Evolutionary conservation across 495 filamentous ascomycete genomes (phyloP), one percentile per base, ranked within the genome.

Genomic region (Aspergillus carlsbadensis): DNA sequence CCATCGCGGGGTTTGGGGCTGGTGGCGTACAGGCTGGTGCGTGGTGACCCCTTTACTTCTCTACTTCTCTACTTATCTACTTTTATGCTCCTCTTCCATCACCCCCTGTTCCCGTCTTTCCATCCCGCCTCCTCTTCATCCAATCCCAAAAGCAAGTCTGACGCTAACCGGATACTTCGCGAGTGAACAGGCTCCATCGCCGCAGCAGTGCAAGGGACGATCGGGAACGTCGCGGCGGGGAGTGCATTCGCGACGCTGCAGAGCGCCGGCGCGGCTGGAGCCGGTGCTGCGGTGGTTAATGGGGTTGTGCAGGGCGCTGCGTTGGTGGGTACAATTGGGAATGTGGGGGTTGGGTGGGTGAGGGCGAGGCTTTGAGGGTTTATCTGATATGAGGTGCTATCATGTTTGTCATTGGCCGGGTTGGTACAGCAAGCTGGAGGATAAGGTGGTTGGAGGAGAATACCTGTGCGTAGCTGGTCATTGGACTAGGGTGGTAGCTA

Each of bases 191-290:
- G 54, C 21, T 50, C 54, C 7, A 26, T 36, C 45, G 56, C 50
- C 10, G 56, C 56, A 17, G 50, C 13, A 22, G 48, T 37, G 24
- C 57, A 59, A 10, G 37, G 58, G 37, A 26, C 14, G 20, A 56
- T 64, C 20, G 62, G 55, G 15, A 64, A 64, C 36, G 54, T 61
- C 52, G 62, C 18, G 26, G 44, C 58, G 3, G 54, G 58, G 21
- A 58, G 58, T 34, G 36, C 26, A 13, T 52, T 64, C 37, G 54
- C 62, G 11, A 44, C 54, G 35, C 45, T 31, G 34, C 58, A 64
- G 55, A 64, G 62, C 39, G 57, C 62, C 44, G 62, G 62, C 20
- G 54, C 58, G 41, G 62, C 54, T 29, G 62, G 62, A 17, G 57
- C 45, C 24, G 62, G 62, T n/a, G 37, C 55, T 6, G 57, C 53